Evolutionary conservation across 2,329 filamentous ascomycete genomes (phyloP).

Genomic region (Acrocalymma vagum): DNA sequence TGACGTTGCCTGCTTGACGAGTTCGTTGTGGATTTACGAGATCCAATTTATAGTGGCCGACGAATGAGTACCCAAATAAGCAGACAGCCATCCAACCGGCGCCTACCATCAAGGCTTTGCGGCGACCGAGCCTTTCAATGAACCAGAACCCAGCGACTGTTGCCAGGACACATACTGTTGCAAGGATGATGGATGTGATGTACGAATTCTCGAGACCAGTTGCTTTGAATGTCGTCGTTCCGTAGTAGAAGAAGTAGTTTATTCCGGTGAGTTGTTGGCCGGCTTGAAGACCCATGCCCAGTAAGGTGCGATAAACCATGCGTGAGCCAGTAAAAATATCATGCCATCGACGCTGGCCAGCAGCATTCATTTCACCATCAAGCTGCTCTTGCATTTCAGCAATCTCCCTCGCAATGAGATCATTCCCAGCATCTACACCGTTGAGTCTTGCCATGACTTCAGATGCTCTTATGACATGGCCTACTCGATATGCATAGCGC

Average conservation of each 20-base stretch:
- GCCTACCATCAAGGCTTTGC: conserved; percentile 51
- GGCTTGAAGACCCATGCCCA: conserved; percentile 68
- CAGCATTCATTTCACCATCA: conserved; percentile 56
- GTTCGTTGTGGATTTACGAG: conserved; percentile 37
- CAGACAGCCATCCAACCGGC: conserved; percentile 59
- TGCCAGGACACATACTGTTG: conserved; percentile 55
- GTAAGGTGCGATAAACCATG: conserved; percentile 68
- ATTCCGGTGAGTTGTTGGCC: conserved; percentile 72
- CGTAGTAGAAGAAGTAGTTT: conserved; percentile 69
- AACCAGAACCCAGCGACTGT: conserved; percentile 52
- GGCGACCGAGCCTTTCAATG: conserved; percentile 53
- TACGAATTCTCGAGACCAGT: conserved; percentile 48
- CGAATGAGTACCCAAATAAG: conserved; percentile 60
- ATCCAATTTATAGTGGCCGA: conserved; percentile 51
- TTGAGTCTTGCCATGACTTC: conserved; percentile 61
- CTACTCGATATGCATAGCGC: conserved; percentile 62
- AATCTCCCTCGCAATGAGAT: conserved; percentile 58
- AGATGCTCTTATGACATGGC: conserved; percentile 57
- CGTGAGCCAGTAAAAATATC: conserved; percentile 70
- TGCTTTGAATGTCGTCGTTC: conserved; percentile 50
- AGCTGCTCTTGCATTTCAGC: conserved; percentile 62
- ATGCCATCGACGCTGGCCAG: conserved; percentile 45
- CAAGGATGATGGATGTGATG: conserved; percentile 55
- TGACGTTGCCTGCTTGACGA: conserved; percentile 60
- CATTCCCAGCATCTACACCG: conserved; percentile 61